Base-by-base conservation (phyloP, 2,329 filamentous ascomycete genomes). In the Tolypocladium cylindrosporum region DNA sequence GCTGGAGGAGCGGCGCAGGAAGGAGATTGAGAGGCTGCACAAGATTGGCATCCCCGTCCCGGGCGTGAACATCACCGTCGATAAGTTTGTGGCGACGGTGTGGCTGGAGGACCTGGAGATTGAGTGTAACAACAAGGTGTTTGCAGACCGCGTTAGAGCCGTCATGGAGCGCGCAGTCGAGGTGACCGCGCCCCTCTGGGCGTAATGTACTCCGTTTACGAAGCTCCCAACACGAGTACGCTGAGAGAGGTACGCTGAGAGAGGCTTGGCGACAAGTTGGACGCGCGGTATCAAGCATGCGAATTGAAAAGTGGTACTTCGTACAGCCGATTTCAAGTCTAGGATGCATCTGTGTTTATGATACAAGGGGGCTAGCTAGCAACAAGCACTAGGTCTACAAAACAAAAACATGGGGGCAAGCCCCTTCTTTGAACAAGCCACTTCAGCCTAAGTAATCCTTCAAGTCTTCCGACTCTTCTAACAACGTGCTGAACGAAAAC, bases 31-130 rank as follows among this genome's bases (percentile, higher is more conserved):
- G 60, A 79, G 93, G 16, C 77, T 97, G 54, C 90, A 95, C 67
- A 85, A 84, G 61, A 77, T 95, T 27, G 93, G 93, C 2, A 93
- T 97, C 39, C 91, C 93, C 0, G 91, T 97, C 0, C 94, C 94
- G 0, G 94, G 93, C 0, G 79, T 99, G 19, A 84, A 88, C 61
- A 91, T 99, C 72, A 86, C 83, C 66, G 88, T 97, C 4, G 93
- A 97, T 66, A 94, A 90, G 75, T 87, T 91, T 74, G 79, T 88
- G 56, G 94, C 93, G 8, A 89, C 85, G 61, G 87, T 99, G 8
- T 97, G 93, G 92, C 77, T 99, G 43, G 94, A 97, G 78, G 85
- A 89, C 64, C 74, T 97, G 51, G 91, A 96, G 65, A 89, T 99
- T 5, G 94, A 97, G 73, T 95, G 91, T 71, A 76, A 76, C 57